Conservation (phyloP, 306 rosid species). For the Vicia sativa region DNA sequence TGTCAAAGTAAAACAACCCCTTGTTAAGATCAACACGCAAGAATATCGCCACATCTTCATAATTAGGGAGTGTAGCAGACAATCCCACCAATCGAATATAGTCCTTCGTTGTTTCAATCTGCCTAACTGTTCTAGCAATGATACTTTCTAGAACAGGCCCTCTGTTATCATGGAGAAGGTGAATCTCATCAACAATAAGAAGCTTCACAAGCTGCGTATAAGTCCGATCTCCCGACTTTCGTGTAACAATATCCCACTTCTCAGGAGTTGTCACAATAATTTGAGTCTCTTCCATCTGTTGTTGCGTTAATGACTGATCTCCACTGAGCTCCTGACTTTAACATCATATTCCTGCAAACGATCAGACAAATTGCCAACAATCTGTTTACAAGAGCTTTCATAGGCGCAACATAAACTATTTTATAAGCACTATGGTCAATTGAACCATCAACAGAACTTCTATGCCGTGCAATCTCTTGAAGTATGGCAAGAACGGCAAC, state of each 20-base stretch:
- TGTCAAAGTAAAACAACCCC: slow-evolving; percentile 82
- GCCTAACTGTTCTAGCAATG: slow-evolving; percentile 94
- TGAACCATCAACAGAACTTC: slow-evolving; percentile 72
- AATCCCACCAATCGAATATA: slow-evolving; percentile 93
- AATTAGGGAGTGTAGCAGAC: slow-evolving; percentile 94
- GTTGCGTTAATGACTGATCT: too few species aligned
- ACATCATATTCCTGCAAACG: too few species aligned
- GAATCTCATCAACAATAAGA: slow-evolving; percentile 91
- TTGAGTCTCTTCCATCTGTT: slow-evolving; percentile 48
- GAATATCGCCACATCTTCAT: slow-evolving; percentile 87
- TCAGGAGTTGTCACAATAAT: slow-evolving; percentile 98
- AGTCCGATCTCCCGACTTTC: slow-evolving; percentile 95
- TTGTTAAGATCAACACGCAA: slow-evolving; percentile 73
- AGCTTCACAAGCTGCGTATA: slow-evolving; percentile 91
- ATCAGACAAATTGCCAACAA: too few species aligned
- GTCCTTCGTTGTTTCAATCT: slow-evolving; percentile 85
- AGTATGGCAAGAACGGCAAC: slow-evolving; percentile 91
- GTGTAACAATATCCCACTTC: slow-evolving; percentile 97
- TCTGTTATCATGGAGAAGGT: slow-evolving; percentile 95
- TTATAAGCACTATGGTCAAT: slow-evolving; percentile 76
- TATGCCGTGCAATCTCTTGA: slow-evolving; percentile 77
- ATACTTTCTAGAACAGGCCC: slow-evolving; percentile 99
- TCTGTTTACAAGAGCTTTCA: slow-evolving; percentile 95
- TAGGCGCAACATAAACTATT: slow-evolving; percentile 94
- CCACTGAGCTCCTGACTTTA: too few species aligned